A percentile compares a stretch with the other conserved stretches of the same genome.
These are phyloP conservation scores for Ogataea paraovalis DNA, from an alignment of 805 yeast genomes.

Conservation along the genomic window DNA sequence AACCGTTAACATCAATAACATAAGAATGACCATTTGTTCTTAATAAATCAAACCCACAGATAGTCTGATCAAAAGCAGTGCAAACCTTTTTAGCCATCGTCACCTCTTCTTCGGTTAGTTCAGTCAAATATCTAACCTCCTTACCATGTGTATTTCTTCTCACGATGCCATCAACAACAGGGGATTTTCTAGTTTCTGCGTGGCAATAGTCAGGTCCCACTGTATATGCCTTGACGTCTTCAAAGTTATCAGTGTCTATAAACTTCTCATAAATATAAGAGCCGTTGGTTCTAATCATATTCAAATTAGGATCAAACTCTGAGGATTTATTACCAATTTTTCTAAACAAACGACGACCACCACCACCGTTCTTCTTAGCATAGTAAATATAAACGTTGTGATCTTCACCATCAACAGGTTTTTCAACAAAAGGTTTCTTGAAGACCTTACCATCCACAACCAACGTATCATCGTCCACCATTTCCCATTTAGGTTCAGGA, in stretches of 20 bases:
- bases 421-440: conserved; percentile 92
- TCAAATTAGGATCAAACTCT: conserved; percentile 83
- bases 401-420: conserved; percentile 98
- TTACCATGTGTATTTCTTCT: conserved; percentile 96
- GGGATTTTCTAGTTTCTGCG: conserved; percentile 97
- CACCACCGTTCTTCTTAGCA: conserved; percentile 88
- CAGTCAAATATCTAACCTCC: conserved; percentile 87
- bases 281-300: conserved; percentile 79
- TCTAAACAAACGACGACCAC: conserved; percentile 90
- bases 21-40: conserved; percentile 85
- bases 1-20: conserved; percentile 97
- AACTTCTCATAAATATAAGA: conserved; percentile 90
- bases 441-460: conserved; percentile 68
- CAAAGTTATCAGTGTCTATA: conserved; percentile 97
- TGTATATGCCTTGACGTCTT: conserved; percentile 97
- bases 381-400: conserved; percentile 94
- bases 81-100: conserved; percentile 78
- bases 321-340: conserved; percentile 96
- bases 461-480: conserved; percentile 84
- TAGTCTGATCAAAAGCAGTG: conserved; percentile 78
- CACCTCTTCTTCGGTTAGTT: conserved; percentile 69
- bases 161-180: conserved; percentile 99
- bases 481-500: conserved; percentile 75
- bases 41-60: conserved; percentile 93
- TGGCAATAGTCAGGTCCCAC: conserved; percentile 91